Conservation (phyloP, 345 rosid genomes). For the Eucalyptus urophylla region DNA sequence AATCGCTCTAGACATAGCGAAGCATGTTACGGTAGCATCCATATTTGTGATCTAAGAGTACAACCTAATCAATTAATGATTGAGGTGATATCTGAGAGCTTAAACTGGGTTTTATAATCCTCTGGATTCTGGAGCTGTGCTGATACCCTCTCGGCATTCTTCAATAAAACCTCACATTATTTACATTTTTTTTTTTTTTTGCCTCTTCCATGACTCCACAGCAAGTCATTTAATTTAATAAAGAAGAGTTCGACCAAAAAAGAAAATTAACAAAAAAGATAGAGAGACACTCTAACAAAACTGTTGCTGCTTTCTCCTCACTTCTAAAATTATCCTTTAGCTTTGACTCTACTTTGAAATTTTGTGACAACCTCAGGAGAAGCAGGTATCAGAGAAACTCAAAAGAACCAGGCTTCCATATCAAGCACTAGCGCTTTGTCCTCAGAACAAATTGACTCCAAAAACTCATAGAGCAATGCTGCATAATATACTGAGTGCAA, state of each 20-base stretch:
- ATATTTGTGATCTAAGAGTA: background rate
- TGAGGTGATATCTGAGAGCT: background rate
- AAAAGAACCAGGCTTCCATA: background rate
- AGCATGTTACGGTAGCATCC: background rate
- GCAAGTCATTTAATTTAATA: background rate
- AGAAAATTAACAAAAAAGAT: background rate
- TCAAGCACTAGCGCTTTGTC: background rate
- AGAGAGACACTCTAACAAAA: background rate
- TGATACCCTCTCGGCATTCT: background rate
- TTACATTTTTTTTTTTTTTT: background rate
- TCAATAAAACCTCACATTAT: background rate
- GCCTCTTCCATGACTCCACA: background rate
- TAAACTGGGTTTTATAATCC: background rate
- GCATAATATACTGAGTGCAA: background rate
- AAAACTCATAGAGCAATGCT: background rate
- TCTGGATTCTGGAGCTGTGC: background rate
- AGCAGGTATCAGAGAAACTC: background rate
- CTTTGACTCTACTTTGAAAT: background rate
- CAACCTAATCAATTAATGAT: background rate
- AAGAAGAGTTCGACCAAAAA: background rate
- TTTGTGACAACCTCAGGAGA: background rate
- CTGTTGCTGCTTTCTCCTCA: background rate
- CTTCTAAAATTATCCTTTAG: background rate
- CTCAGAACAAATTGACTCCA: background rate
- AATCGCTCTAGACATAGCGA: background rate